phyloP scores from a whole-genome alignment of 192 early-diverging fungal species.

The Podila minutissima region DNA sequence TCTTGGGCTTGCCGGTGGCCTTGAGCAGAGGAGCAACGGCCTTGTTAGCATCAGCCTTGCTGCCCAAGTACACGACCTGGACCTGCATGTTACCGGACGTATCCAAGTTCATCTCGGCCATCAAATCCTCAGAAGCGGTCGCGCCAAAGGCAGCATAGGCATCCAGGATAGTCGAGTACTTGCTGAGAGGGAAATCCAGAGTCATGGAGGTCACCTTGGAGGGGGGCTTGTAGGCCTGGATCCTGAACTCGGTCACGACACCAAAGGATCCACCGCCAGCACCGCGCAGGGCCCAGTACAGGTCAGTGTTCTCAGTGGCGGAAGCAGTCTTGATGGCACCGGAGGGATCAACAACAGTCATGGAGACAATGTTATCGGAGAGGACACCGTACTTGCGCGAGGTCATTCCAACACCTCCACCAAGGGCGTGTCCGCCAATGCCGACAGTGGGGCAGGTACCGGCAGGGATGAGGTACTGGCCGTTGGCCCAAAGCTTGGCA shows the following conservation, averaged over 20 bases:
- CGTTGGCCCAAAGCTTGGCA: slow-evolving; percentile 39
- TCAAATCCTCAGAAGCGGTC: slow-evolving; percentile 31
- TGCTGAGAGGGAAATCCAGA: slow-evolving; percentile 21
- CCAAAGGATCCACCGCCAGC: slow-evolving; percentile 64
- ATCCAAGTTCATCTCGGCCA: slow-evolving; percentile 45
- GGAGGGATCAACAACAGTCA: slow-evolving; percentile 57
- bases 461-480: slow-evolving; percentile 55
- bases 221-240: slow-evolving; percentile 38
- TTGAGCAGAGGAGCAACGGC: slow-evolving; percentile 28
- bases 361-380: slow-evolving; percentile 57
- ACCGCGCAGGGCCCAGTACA: slow-evolving; percentile 72
- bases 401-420: slow-evolving; percentile 65
- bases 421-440: slow-evolving; percentile 65
- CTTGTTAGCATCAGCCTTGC: slow-evolving; percentile 7
- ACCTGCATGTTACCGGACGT: slow-evolving; percentile 16
- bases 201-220: slow-evolving; percentile 46
- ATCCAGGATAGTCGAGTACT: slow-evolving; percentile 23
- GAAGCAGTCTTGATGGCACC: slow-evolving; percentile 58
- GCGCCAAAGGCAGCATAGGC: slow-evolving; percentile 21
- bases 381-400: slow-evolving; percentile 62
- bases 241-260: slow-evolving; percentile 53
- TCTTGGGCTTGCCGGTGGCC: slow-evolving; percentile 10
- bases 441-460: slow-evolving; percentile 71
- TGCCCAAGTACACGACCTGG: slow-evolving; percentile 45
- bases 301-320: slow-evolving; percentile 53